Conservation (phyloP, 345 rosid genomes). For the Camelina hispida region DNA sequence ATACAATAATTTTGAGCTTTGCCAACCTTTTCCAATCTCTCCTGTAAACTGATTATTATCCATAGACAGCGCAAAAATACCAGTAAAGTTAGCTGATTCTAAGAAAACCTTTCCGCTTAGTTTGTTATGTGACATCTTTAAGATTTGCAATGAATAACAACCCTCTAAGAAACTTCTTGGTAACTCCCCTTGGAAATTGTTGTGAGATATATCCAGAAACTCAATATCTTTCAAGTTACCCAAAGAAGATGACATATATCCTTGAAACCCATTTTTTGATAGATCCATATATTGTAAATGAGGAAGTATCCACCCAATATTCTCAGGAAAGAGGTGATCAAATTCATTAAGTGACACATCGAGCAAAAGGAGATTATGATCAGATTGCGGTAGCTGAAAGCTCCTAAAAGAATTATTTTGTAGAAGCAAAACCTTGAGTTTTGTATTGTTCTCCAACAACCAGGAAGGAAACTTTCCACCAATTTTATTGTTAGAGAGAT, state of each 20-base stretch:
- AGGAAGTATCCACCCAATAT: constrained; percentile 15
- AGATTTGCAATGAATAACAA: not conserved
- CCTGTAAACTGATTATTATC: constrained; percentile 21
- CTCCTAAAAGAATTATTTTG: not conserved
- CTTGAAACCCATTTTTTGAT: not conserved
- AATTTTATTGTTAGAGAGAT: constrained; percentile 19
- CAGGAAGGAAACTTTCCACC: constrained; percentile 30
- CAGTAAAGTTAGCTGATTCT: not conserved
- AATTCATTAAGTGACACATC: constrained; percentile 23
- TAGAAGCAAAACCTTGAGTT: constrained; percentile 8
- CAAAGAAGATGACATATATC: constrained; percentile 6
- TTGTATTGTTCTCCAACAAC: constrained; percentile 19
- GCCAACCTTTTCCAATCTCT: constrained; percentile 10
- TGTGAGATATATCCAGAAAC: constrained; percentile 9
- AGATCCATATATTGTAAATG: not conserved
- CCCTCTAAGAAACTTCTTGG: not conserved
- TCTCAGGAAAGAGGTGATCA: not conserved
- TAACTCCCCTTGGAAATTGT: constrained; percentile 11
- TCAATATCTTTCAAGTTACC: not conserved
- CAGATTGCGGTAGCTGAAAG: constrained; percentile 18
- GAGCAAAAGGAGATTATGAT: constrained; percentile 1
- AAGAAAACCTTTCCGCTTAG: constrained; percentile 3
- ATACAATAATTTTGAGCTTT: not conserved
- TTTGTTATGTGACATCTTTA: constrained; percentile 27
- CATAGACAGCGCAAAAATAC: not conserved